Evolutionary conservation across 345 rosid genomes (phyloP).

Genomic region (Trapa incisa): DNA sequence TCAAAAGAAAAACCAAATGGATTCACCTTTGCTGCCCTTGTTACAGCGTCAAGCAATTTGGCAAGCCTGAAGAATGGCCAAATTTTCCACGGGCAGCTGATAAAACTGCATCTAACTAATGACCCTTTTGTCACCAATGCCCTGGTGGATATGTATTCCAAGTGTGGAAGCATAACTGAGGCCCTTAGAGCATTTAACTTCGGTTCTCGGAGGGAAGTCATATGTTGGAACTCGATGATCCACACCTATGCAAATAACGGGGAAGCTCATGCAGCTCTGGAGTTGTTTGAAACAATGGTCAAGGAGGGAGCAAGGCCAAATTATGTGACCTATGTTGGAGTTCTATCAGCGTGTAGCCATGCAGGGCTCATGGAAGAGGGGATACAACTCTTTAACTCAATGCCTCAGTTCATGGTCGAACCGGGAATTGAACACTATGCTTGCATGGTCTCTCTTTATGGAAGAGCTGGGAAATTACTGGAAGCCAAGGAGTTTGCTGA

Average conservation of each 20-base stretch:
- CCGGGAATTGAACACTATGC: slow-evolving; percentile 62
- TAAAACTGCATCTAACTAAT: slow-evolving; percentile 30
- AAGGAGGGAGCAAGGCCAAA: slow-evolving; percentile 49
- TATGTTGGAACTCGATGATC: slow-evolving; percentile 73
- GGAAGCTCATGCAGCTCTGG: slow-evolving; percentile 42
- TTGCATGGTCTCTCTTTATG: slow-evolving; percentile 52
- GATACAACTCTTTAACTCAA: slow-evolving; percentile 30
- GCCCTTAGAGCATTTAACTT: slow-evolving; percentile 39
- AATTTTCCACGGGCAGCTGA: slow-evolving; percentile 46
- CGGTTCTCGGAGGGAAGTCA: slow-evolving; percentile 28
- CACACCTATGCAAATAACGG: slow-evolving; percentile 60
- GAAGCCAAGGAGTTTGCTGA: slow-evolving; percentile 54
- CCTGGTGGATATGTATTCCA: slow-evolving; percentile 63
- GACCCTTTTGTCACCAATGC: slow-evolving; percentile 50
- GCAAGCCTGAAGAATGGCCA: slow-evolving; percentile 54
- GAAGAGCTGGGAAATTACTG: slow-evolving; percentile 45
- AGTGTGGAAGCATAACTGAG: slow-evolving; percentile 57
- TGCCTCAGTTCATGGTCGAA: slow-evolving; percentile 41
- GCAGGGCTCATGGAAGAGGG: slow-evolving; percentile 58
- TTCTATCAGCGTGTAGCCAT: slow-evolving; percentile 72
- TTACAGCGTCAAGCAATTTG: slow-evolving; percentile 52
- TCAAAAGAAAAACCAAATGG: slow-evolving; percentile 41
- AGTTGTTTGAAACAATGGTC: slow-evolving; percentile 40
- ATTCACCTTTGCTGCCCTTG: slow-evolving; percentile 50
- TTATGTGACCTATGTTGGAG: slow-evolving; percentile 49